Evolutionary conservation across 805 yeast species (phyloP), one percentile per base, ranked within the genome.

Genomic region (Nakazawaea ernobii): DNA sequence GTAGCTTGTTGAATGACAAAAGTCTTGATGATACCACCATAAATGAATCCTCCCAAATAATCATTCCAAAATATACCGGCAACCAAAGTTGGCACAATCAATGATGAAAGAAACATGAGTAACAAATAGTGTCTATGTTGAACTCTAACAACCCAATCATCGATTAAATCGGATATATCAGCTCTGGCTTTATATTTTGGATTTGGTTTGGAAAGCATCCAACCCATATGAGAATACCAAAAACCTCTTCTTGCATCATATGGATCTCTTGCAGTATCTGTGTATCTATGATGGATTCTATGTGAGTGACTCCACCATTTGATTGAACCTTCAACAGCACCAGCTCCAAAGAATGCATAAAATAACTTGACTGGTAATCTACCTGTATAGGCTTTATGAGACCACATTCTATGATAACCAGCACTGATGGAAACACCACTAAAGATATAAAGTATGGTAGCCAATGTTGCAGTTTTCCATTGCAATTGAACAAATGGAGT

Each of bases 281-380:
- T 86, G 67, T 84, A 86, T 70, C 95, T 76, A 69, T 86, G 95
- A 65, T 86, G 95, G 48, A 86, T 75, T 76, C 95, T 78, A 68
- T 86, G 95, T 45, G 85, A 76, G 63, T 86, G 94, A 42, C 84
- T 79, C 95, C 95, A 86, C 94, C 94, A 86, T 66, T 86, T 86
- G 64, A 86, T 81, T 37, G 92, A 84, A 54, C 95, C 95, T 65
- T 86, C 90, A 42, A 86, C 81, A 47, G 90, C 80, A 38, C 90
- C 86, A 32, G 92, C 88, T 53, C 95, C 95, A 58, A 86, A 86
- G 27, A 84, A 64, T 6, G 92, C 95, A 60, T 68, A 84, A 55
- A 83, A 78, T 38, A 84, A 59, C 55, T 80, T 75, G 38, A 83
- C 70, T 13, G 87, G 82, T 59, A 73, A 62, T 50, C 70, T 73